A percentile compares a stretch with the other conserved stretches of the same genome.
These are phyloP conservation scores for Trametes villosa DNA, from an alignment of 768 basidiomycete species.

Conservation along the genomic window DNA sequence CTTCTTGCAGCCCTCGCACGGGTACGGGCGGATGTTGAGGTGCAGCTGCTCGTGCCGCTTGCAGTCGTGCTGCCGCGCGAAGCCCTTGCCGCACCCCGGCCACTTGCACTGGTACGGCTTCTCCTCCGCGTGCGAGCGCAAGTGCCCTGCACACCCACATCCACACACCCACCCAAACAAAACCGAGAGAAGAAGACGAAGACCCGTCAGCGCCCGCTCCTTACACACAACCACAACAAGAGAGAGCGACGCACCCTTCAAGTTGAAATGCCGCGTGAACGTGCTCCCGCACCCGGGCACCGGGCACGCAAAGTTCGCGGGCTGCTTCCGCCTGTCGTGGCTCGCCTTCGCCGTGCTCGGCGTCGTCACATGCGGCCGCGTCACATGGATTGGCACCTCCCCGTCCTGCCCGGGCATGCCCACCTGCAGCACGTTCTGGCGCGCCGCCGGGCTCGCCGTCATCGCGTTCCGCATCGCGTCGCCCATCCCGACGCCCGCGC, in stretches of 20 bases:
- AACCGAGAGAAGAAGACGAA: background rate
- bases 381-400: slow-evolving; percentile 28
- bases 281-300: slow-evolving; percentile 96
- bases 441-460: slow-evolving; percentile 1
- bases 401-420: slow-evolving; percentile 22
- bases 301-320: slow-evolving; percentile 88
- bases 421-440: slow-evolving; percentile 20
- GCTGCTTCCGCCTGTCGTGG: slow-evolving; percentile 83
- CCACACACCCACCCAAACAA: background rate
- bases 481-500: slow-evolving; percentile 8
- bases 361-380: slow-evolving; percentile 87
- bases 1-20: slow-evolving; percentile 90
- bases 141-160: slow-evolving; percentile 61
- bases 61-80: slow-evolving; percentile 94
- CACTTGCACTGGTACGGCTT: slow-evolving; percentile 94
- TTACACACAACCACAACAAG: slow-evolving; percentile 16
- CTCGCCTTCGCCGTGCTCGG: slow-evolving; percentile 88
- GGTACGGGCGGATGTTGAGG: slow-evolving; percentile 89
- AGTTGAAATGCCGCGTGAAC: slow-evolving; percentile 94
- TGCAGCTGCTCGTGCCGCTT: slow-evolving; percentile 96
- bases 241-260: slow-evolving; percentile 65
- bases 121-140: slow-evolving; percentile 94
- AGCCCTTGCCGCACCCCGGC: slow-evolving; percentile 93
- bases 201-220: slow-evolving; percentile 16
- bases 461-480: slow-evolving; percentile 4